Percentiles rank a stretch among this genome's conserved stretches.
These are phyloP conservation scores for Aquilaria malaccensis DNA, from an alignment of 345 rosid genomes.

Conservation along the genomic window DNA sequence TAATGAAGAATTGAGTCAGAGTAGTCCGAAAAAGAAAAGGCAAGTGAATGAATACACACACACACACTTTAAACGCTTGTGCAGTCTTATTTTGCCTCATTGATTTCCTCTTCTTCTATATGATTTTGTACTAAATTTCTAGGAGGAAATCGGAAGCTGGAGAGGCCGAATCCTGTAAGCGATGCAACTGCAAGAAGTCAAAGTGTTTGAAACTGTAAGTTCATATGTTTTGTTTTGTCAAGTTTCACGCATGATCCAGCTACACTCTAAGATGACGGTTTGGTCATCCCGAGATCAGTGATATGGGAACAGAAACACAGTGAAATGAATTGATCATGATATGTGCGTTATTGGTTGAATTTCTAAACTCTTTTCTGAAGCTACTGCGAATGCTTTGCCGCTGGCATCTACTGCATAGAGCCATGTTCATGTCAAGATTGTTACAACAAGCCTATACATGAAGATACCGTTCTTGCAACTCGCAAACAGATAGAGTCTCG, in stretches of 20 bases:
- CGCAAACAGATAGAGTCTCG: conserved; percentile 91
- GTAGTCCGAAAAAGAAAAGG: conserved; percentile 82
- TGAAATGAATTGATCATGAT: not conserved
- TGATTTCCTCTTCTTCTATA: not conserved
- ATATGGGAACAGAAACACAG: not conserved
- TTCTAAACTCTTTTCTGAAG: conserved; percentile 30
- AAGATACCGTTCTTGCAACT: conserved; percentile 79
- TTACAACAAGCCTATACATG: conserved; percentile 80
- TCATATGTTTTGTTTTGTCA: not conserved
- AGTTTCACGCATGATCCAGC: not conserved
- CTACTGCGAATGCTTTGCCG: conserved; percentile 96
- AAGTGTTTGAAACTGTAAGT: conserved; percentile 96
- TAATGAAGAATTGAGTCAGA: conserved; percentile 43
- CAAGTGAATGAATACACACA: conserved; percentile 10
- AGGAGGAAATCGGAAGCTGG: conserved; percentile 57
- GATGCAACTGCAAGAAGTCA: conserved; percentile 87
- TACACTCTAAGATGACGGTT: too few species aligned
- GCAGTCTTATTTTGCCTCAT: not conserved
- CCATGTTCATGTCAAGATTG: conserved; percentile 89
- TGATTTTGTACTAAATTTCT: conserved; percentile 11
- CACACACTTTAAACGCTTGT: not conserved
- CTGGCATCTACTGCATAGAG: conserved; percentile 83
- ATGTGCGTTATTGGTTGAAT: not conserved
- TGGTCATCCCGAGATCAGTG: not conserved
- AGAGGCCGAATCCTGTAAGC: conserved; percentile 64